Evolutionary conservation across 2,329 filamentous ascomycete genomes (phyloP), one percentile per base, ranked within the genome.

Genomic region (Trichoderma guizhouense): DNA sequence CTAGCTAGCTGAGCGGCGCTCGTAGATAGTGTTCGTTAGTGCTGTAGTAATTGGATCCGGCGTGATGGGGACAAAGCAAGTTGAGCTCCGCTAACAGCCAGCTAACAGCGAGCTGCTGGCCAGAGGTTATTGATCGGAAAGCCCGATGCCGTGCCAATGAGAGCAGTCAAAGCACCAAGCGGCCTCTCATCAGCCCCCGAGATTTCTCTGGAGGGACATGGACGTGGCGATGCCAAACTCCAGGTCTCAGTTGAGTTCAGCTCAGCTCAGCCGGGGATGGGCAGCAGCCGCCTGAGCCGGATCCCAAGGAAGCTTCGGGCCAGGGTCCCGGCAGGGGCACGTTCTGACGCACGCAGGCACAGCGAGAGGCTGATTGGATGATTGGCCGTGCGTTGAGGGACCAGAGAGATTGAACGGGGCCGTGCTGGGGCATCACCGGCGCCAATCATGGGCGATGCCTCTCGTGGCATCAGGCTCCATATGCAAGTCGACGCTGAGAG

Each of bases 271-370:
- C 39, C 28, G 55, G 65, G 55, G 36, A 69, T 32, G 53, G 66
- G 55, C 66, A 69, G 39, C 66, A 69, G 57, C 66, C 66, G 55
- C 57, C 57, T 69, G 7, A 62, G 39, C 66, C 66, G 66, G 39
- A 69, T 69, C 66, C 66, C 39, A 64, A 66, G 61, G 28, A 51
- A 65, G 51, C 51, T 53, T 58, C 51, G 47, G 61, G 66, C 66
- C 55, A 53, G 57, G 66, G 66, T 69, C 57, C 39, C 28, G 43
- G 32, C 69, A 71, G 61, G 69, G 69, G 61, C 36, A n/a, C 18
- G 69, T 32, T 58, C 51, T 60, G 69, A 65, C 53, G 68, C 69
- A 71, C 34, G 69, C 69, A 71, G 69, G 69, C 61, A 65, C 69
- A 26, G 47, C 36, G 51, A 34, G 8, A 47, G 53, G 51, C 61